Evolutionary conservation across 208 protist species (phyloP), one percentile per base, ranked within the genome.

Genomic region (Leptomonas pyrrhocoris): DNA sequence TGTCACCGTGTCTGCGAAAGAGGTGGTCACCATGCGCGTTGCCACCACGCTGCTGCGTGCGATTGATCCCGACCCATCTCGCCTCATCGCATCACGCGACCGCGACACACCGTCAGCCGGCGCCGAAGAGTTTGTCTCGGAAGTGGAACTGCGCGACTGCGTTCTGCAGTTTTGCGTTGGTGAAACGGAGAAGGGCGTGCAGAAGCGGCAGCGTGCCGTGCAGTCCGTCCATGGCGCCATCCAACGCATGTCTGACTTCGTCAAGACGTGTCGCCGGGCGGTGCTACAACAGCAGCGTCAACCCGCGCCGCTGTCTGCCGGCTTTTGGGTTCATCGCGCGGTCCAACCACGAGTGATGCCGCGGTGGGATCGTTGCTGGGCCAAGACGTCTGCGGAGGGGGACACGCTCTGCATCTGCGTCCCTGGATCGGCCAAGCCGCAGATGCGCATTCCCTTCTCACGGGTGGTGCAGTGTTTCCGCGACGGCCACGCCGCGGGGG

Each of bases 311-410:
- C 61, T 63, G 43, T 86, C 27, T 36, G 72, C 28, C n/a, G 82
- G 88, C 45, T 94, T 94, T 49, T 89, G 85, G 83, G 77, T 74
- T 13, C 69, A 88, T 65, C 73, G 77, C 15, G 85, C 79, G 50
- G 34, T 91, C 15, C 70, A 73, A 13, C 88, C 88, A 0, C 64
- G 76, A 21, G 79, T 88, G 19, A 42, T 75, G 8, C 68, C 57
- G 31, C 70, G 48, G 16, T 94, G 88, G 88, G 63, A 74, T 38
- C 88, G 83, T 15, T 73, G 70, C 55, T 94, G 88, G 88, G 74
- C 81, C 8, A 58, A 16, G 19, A 58, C 55, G 40, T 62, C 85
- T 12, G 11, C 34, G 15, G 61, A 50, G 13, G 51, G 55, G 36
- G 46, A 64, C 23, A 58, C 69, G 7, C 54, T 85, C n/a, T 27